These are phyloP conservation scores for Mycosphaerelloides madeirae DNA, from an alignment of 2,329 filamentous ascomycete genomes.

Conservation along the genomic window DNA sequence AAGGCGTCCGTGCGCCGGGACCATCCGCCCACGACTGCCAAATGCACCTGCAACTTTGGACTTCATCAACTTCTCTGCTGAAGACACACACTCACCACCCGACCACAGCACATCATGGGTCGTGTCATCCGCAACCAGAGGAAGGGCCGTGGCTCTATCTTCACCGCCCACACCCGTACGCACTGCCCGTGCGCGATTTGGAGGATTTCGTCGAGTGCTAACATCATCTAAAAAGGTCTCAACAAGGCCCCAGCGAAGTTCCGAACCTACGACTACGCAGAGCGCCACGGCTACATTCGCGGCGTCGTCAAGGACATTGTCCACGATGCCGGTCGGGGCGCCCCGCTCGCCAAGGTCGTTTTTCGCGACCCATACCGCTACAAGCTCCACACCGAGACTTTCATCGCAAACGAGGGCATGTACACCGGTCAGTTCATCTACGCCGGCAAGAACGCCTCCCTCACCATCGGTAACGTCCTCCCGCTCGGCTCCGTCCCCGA, in stretches of 20 bases:
- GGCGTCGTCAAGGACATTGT: conserved; percentile 98
- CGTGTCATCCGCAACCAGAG: conserved; percentile 72
- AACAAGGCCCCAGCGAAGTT: conserved; percentile 96
- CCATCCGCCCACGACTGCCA: no score
- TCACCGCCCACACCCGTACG: conserved; percentile 47
- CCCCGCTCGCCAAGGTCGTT: conserved; percentile 90
- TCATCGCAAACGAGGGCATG: conserved; percentile 99
- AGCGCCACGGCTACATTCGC: conserved; percentile 85
- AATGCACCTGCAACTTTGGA: not conserved
- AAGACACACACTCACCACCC: conserved; percentile 9
- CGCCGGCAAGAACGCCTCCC: conserved; percentile 95
- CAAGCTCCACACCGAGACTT: conserved; percentile 97
- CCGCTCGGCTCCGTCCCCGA: conserved; percentile 91
- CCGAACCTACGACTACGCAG: conserved; percentile 83
- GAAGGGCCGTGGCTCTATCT: conserved; percentile 72
- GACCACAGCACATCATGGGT: conserved; percentile 37
- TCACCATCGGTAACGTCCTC: conserved; percentile 97
- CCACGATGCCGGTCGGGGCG: conserved; percentile 97
- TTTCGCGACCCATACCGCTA: conserved; percentile 99
- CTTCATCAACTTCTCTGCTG: not conserved
- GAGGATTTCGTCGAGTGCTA: conserved; percentile 24
- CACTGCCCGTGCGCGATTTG: conserved; percentile 4
- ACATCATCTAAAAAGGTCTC: conserved; percentile 63
- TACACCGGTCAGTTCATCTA: conserved; percentile 99
- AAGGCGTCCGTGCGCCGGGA: no score